Percentiles rank a stretch among this genome's conserved stretches.
Conservation (phyloP, 805 yeast genomes). For the Teunomyces cretensis region DNA sequence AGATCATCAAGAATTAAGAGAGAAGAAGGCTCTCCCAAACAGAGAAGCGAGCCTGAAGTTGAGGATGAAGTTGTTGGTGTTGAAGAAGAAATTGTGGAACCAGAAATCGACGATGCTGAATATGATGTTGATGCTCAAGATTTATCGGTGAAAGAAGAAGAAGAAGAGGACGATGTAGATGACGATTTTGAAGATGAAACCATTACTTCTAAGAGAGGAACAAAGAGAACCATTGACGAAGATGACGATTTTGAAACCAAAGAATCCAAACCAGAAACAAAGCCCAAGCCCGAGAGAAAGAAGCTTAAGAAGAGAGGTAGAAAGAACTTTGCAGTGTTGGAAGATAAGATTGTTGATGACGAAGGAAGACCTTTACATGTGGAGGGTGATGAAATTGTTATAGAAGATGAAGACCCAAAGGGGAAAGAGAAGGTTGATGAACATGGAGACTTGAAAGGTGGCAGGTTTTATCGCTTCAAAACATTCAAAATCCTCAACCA, state of each 20-base stretch:
- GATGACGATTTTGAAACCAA: conserved; percentile 1
- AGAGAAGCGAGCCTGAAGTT: conserved; percentile 4
- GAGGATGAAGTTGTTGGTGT: conserved; percentile 5
- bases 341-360: conserved; percentile 54
- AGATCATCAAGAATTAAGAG: conserved; percentile 6
- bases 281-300: not conserved
- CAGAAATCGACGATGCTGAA: conserved; percentile 8
- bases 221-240: conserved; percentile 5
- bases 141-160: conserved; percentile 10
- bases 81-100: conserved; percentile 1
- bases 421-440: conserved; percentile 75
- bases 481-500: conserved; percentile 62
- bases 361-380: conserved; percentile 67
- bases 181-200: conserved; percentile 24
- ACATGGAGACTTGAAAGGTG: conserved; percentile 68
- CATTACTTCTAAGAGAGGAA: conserved; percentile 15
- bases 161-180: conserved; percentile 22
- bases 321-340: conserved; percentile 36
- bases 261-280: not conserved
- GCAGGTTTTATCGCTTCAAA: conserved; percentile 70
- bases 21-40: conserved; percentile 1
- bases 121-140: conserved; percentile 9
- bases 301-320: conserved; percentile 22
- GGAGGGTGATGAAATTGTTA: conserved; percentile 71
- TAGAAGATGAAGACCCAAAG: conserved; percentile 67